A percentile compares a stretch with the other conserved stretches of the same genome.
Evolutionary conservation across 192 early-diverging fungal genomes (phyloP).

Genomic region (Neocallimastix lanati): DNA sequence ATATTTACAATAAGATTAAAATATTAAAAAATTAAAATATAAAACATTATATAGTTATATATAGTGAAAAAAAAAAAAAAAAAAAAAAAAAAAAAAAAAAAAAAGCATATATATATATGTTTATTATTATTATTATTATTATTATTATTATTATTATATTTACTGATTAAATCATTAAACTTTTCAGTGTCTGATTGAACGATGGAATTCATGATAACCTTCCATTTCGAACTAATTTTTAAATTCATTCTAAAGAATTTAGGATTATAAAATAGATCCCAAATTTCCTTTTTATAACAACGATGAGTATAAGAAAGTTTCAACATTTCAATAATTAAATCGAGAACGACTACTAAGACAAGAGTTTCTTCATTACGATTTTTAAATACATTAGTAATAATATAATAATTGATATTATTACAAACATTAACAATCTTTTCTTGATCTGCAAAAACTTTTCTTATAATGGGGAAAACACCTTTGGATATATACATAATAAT

Average conservation of each 20-base stretch:
- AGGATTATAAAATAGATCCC: constrained; percentile 56
- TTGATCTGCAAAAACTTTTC: background rate
- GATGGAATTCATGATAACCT: constrained; percentile 42
- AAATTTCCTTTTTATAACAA: constrained; percentile 54
- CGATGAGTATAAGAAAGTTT: constrained; percentile 38
- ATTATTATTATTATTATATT: background rate
- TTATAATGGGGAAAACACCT: background rate
- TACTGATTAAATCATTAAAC: constrained; percentile 50
- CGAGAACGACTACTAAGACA: constrained; percentile 14
- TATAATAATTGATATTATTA: background rate
- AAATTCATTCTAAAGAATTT: constrained; percentile 49
- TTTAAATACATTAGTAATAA: background rate
- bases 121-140: background rate
- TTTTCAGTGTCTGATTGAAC: constrained; percentile 59
- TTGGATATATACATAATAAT: background rate
- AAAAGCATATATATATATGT: too few species aligned
- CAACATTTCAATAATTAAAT: constrained; percentile 38
- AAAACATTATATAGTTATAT: too few species aligned
- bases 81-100: too few species aligned
- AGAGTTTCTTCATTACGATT: background rate
- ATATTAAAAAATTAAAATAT: too few species aligned
- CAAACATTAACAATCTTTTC: background rate
- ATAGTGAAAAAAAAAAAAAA: too few species aligned
- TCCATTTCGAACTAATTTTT: constrained; percentile 36
- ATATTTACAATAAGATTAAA: too few species aligned